phyloP scores from a whole-genome alignment of 2,329 filamentous ascomycete genomes.

The Colletotrichum lupini region DNA sequence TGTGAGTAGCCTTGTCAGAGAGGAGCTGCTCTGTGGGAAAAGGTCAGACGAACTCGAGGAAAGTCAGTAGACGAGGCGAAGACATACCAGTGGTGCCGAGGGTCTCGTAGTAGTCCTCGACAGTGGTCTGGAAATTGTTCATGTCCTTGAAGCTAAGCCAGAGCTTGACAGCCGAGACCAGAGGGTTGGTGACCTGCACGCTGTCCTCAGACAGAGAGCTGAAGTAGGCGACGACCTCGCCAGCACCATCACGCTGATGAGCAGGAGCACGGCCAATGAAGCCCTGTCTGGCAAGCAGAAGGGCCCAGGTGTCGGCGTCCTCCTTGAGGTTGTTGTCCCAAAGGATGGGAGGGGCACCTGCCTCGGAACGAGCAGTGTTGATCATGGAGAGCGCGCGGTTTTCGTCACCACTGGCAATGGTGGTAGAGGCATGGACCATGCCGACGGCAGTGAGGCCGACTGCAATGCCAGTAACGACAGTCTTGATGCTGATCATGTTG shows the following conservation, averaged over 20 bases:
- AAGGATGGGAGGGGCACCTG: neutral
- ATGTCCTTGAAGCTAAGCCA: neutral
- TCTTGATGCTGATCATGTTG: neutral
- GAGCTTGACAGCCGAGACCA: neutral
- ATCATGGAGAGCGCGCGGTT: neutral
- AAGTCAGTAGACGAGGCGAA: fast-evolving
- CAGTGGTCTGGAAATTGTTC: neutral
- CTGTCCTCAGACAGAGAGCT: neutral
- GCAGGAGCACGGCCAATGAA: neutral
- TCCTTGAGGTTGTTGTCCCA: neutral
- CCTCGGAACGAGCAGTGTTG: neutral
- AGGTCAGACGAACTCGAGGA: neutral
- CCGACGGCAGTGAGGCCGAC: neutral
- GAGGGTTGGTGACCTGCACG: neutral
- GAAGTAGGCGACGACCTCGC: constrained; percentile 10
- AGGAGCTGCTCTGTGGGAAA: constrained; percentile 7
- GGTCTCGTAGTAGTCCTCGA: neutral
- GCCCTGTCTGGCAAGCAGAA: neutral
- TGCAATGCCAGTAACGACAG: neutral
- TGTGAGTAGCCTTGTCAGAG: constrained; percentile 1
- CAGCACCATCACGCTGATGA: constrained; percentile 12
- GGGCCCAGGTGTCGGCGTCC: neutral
- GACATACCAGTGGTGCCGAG: neutral
- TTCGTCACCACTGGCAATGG: neutral
- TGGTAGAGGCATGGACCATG: neutral